These are phyloP conservation scores for Neolentinus lepideus DNA, from an alignment of 1,284 basidiomycete species.

Conservation along the genomic window DNA sequence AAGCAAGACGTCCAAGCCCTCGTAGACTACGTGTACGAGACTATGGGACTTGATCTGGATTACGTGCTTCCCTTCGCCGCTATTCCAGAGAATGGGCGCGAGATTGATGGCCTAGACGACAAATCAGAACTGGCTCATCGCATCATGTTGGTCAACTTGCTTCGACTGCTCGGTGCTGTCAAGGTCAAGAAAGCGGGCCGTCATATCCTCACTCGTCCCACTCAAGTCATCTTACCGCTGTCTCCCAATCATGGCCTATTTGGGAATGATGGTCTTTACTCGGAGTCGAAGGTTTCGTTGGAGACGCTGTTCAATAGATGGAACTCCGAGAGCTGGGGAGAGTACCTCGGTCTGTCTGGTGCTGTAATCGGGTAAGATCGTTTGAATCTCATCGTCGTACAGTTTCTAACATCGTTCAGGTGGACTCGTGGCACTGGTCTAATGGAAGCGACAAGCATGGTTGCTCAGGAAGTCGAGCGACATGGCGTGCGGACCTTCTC, in stretches of 20 bases:
- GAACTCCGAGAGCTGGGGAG: constrained; percentile 98
- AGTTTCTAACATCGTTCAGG: constrained; percentile 28
- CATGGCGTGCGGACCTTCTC: constrained; percentile 97
- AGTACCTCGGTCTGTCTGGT: constrained; percentile 96
- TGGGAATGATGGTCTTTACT: constrained; percentile 96
- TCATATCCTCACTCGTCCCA: constrained; percentile 94
- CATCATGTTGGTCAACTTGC: constrained; percentile 92
- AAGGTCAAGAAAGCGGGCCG: constrained; percentile 97
- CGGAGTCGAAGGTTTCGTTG: constrained; percentile 96
- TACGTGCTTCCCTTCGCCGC: constrained; percentile 98
- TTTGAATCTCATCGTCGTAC: not conserved
- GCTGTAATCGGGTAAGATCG: constrained; percentile 87
- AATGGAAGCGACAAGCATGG: constrained; percentile 93
- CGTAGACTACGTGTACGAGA: constrained; percentile 97
- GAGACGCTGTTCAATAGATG: constrained; percentile 98
- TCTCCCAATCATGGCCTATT: constrained; percentile 98
- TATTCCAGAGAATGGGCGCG: constrained; percentile 96
- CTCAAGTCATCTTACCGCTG: constrained; percentile 94
- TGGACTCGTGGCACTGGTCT: constrained; percentile 99
- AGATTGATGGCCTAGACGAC: constrained; percentile 96
- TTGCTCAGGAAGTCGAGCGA: constrained; percentile 91
- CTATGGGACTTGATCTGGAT: constrained; percentile 91
- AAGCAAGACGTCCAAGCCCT: constrained; percentile 97
- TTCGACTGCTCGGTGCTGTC: constrained; percentile 93
- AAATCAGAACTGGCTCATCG: constrained; percentile 97